Percentiles rank a stretch among this genome's conserved stretches.
Evolutionary conservation across 345 rosid genomes (phyloP).

Genomic region (Bruguiera gymnorhiza): DNA sequence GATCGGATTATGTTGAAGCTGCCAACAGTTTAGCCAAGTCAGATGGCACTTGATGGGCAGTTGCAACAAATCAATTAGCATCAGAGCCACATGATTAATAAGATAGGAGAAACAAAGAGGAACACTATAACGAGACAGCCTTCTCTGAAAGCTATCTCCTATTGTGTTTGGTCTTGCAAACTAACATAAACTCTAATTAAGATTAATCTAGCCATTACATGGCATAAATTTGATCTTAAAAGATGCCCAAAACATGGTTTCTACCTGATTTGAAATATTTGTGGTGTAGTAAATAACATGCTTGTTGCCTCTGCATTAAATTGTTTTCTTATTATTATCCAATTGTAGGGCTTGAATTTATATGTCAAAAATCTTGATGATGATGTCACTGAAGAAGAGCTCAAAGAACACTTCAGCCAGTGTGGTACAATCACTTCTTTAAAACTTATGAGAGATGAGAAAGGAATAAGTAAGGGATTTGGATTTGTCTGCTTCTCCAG

Average conservation of each 20-base stretch:
- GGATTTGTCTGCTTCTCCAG: constrained; percentile 75
- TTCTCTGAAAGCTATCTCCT: background rate
- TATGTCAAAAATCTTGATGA: constrained; percentile 65
- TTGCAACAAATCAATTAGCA: background rate
- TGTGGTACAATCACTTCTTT: constrained; percentile 63
- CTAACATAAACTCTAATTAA: background rate
- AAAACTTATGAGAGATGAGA: constrained; percentile 63
- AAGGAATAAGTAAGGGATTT: constrained; percentile 67
- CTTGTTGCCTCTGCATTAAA: background rate
- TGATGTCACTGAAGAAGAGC: constrained; percentile 61
- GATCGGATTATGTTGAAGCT: background rate
- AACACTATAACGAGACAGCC: background rate
- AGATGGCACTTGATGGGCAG: background rate
- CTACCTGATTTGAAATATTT: background rate
- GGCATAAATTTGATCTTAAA: background rate
- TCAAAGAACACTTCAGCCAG: constrained; percentile 54
- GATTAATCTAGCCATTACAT: background rate
- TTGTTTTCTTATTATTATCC: background rate
- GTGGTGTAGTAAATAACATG: background rate
- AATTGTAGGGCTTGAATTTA: constrained; percentile 59
- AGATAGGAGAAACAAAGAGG: background rate
- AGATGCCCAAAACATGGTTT: too few species aligned
- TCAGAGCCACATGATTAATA: background rate
- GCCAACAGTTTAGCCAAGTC: background rate
- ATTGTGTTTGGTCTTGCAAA: background rate